A percentile compares a stretch with the other conserved stretches of the same genome.
phyloP scores from a whole-genome alignment of 1,284 basidiomycete genomes.

The Chondrostereum purpureum region DNA sequence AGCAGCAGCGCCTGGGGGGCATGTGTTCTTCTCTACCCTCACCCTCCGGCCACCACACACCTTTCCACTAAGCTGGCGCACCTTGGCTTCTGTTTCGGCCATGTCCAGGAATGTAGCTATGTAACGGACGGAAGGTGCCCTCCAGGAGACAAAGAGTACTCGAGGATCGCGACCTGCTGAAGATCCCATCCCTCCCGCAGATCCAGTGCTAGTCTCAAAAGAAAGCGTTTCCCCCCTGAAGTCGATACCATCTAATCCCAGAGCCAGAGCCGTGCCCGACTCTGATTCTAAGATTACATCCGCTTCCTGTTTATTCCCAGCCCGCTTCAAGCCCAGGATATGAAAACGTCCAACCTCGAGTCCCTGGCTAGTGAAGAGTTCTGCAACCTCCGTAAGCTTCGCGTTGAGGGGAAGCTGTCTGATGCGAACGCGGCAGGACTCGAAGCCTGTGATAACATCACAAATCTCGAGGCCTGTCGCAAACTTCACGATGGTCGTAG shows the following conservation, averaged over 20 bases:
- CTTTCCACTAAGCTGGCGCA: conserved; percentile 25
- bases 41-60: conserved; percentile 31
- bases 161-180: conserved; percentile 22
- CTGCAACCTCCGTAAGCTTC: conserved; percentile 28
- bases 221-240: conserved; percentile 32
- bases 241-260: conserved; percentile 35
- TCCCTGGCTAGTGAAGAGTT: conserved; percentile 32
- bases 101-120: conserved; percentile 30
- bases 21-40: conserved; percentile 32
- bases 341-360: conserved; percentile 26
- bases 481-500: conserved; percentile 36
- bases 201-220: conserved; percentile 30
- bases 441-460: conserved; percentile 39
- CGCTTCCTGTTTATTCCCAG: conserved; percentile 25
- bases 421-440: conserved; percentile 38
- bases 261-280: conserved; percentile 29
- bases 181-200: conserved; percentile 32
- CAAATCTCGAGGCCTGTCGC: conserved; percentile 38
- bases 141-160: conserved; percentile 38
- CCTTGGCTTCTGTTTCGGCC: conserved; percentile 22
- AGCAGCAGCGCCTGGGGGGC: conserved; percentile 19
- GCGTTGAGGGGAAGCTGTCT: conserved; percentile 33
- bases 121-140: conserved; percentile 29
- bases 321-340: conserved; percentile 20
- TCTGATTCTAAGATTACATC: conserved; percentile 31